Conservation (phyloP, 2,329 filamentous ascomycete genomes). For the Cladosporium sp. region DNA sequence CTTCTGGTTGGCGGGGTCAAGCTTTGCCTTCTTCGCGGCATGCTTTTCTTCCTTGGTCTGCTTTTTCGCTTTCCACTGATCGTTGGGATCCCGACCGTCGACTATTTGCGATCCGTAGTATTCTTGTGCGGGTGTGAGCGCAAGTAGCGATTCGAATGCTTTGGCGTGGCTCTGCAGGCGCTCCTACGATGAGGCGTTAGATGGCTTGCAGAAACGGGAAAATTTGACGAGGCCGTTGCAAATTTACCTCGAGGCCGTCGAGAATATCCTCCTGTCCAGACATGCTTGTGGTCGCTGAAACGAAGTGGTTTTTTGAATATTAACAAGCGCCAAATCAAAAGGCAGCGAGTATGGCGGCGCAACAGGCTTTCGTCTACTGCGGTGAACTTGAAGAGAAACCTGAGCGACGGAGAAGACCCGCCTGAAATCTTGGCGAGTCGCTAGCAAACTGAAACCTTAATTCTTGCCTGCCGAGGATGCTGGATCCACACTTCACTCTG, state of each 20-base stretch:
- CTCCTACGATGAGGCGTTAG: constrained; percentile 42
- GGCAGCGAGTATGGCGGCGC: constrained; percentile 8
- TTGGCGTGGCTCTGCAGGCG: constrained; percentile 61
- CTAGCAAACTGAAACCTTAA: not conserved
- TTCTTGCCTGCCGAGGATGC: constrained; percentile 11
- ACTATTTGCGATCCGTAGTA: constrained; percentile 62
- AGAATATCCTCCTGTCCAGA: constrained; percentile 26
- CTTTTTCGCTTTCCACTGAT: constrained; percentile 94
- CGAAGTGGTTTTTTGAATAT: not conserved
- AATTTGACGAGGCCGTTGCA: constrained; percentile 13
- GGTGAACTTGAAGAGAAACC: constrained; percentile 18
- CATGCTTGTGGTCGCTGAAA: constrained; percentile 16
- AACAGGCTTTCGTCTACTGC: not conserved
- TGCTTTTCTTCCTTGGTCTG: constrained; percentile 88
- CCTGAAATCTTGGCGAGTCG: constrained; percentile 17
- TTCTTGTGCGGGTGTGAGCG: constrained; percentile 83
- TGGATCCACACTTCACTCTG: not conserved
- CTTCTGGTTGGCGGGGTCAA: constrained; percentile 87
- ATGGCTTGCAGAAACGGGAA: constrained; percentile 14
- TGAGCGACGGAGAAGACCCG: not conserved
- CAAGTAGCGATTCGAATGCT: constrained; percentile 83
- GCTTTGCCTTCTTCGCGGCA: constrained; percentile 80
- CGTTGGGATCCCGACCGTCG: constrained; percentile 72
- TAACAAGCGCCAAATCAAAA: not conserved
- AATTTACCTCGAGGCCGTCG: constrained; percentile 37